Evolutionary conservation across 2,329 filamentous ascomycete genomes (phyloP).

Genomic region (Trichophyton verrucosum): DNA sequence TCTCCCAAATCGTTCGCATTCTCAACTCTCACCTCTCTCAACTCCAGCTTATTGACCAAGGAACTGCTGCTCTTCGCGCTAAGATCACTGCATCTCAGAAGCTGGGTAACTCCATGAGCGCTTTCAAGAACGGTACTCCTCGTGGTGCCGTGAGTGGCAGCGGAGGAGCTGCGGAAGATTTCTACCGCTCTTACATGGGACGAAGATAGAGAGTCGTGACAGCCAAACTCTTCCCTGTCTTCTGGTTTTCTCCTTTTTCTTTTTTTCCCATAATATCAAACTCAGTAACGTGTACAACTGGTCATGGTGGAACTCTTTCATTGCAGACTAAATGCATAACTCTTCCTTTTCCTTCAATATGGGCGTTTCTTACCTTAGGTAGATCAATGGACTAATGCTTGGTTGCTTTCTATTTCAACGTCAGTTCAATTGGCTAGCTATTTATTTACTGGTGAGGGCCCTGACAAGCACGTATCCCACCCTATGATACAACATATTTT

Average conservation of each 20-base stretch:
- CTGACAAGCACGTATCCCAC: too few relatives aligned
- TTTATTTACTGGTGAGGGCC: neutral
- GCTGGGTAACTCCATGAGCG: conserved; percentile 48
- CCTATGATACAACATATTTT: neutral
- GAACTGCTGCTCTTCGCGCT: conserved; percentile 64
- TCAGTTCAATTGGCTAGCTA: neutral
- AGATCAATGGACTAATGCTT: neutral
- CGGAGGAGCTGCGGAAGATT: conserved; percentile 61
- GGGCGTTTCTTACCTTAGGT: neutral
- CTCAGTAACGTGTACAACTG: neutral
- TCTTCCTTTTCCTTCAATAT: neutral
- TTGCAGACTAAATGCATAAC: neutral
- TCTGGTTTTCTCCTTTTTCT: neutral
- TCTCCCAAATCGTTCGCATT: conserved; percentile 89
- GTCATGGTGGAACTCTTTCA: neutral
- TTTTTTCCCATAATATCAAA: neutral
- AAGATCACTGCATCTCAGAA: conserved; percentile 78
- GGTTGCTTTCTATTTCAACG: neutral
- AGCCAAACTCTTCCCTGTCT: neutral
- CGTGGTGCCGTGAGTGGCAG: conserved; percentile 32
- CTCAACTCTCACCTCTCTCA: conserved; percentile 87
- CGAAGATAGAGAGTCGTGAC: conserved; percentile 39
- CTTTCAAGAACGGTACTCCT: conserved; percentile 10
- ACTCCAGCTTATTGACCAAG: conserved; percentile 84
- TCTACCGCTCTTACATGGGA: conserved; percentile 79